Conservation (phyloP, 768 basidiomycete genomes). For the Boletus rufocinnamomeus region DNA sequence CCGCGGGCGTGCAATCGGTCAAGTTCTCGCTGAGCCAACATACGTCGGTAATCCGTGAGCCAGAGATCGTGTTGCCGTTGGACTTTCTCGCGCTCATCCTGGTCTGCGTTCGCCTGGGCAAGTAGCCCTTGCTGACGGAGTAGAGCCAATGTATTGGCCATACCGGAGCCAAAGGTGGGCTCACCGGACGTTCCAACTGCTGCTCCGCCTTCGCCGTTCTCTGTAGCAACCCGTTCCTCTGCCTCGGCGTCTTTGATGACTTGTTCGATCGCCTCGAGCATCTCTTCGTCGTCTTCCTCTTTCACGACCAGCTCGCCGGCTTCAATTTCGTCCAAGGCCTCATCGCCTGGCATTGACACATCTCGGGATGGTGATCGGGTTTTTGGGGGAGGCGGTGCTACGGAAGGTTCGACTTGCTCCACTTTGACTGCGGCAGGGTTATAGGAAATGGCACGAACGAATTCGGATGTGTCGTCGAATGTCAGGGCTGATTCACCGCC, state of each 20-base stretch:
- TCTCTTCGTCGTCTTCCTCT: constrained; percentile 77
- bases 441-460: constrained; percentile 82
- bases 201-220: constrained; percentile 32
- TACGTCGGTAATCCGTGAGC: constrained; percentile 81
- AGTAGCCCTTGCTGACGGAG: constrained; percentile 92
- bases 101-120: constrained; percentile 61
- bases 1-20: constrained; percentile 79
- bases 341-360: constrained; percentile 62
- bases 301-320: constrained; percentile 79
- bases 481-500: constrained; percentile 56
- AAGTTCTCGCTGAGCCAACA: constrained; percentile 75
- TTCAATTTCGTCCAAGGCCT: constrained; percentile 72
- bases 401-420: constrained; percentile 43
- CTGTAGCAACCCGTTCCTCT: constrained; percentile 45
- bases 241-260: constrained; percentile 64
- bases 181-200: constrained; percentile 69
- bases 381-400: constrained; percentile 30
- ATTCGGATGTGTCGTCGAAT: constrained; percentile 97
- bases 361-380: constrained; percentile 49
- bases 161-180: constrained; percentile 77
- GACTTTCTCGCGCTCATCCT: constrained; percentile 72
- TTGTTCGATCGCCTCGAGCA: constrained; percentile 77
- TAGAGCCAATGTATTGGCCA: constrained; percentile 87
- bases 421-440: constrained; percentile 56
- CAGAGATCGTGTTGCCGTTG: constrained; percentile 88